phyloP scores from a whole-genome alignment of 75 land plant species.

The Larix kaempferi region DNA sequence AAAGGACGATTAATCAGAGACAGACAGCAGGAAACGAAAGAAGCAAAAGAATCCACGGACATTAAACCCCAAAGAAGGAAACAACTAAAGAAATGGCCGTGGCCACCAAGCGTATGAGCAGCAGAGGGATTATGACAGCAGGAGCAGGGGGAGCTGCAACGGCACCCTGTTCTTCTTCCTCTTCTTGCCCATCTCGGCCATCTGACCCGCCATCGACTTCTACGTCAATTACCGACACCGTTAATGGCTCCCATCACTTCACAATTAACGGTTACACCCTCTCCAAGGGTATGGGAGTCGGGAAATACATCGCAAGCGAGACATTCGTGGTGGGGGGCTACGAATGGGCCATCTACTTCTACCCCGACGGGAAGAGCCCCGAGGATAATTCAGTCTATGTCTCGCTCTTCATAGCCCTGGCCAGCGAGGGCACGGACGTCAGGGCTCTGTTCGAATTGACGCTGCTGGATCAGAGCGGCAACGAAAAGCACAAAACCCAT shows the following conservation, averaged over 20 bases:
- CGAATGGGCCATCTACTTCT: slow-evolving; percentile 64
- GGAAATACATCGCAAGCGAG: slow-evolving; percentile 82
- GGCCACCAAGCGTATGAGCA: too few relatives aligned
- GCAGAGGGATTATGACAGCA: too few relatives aligned
- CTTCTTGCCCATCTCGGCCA: too few relatives aligned
- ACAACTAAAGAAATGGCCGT: too few relatives aligned
- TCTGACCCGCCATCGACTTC: slow-evolving; percentile 19
- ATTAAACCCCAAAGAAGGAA: too few relatives aligned
- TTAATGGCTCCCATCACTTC: slow-evolving; percentile 85
- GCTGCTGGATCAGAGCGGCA: slow-evolving; percentile 81
- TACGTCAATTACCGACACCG: slow-evolving; percentile 60
- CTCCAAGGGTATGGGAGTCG: slow-evolving; percentile 80
- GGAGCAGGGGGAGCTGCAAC: too few relatives aligned
- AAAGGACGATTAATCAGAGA: too few relatives aligned
- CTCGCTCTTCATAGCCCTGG: slow-evolving; percentile 55
- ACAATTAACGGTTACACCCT: slow-evolving; percentile 74
- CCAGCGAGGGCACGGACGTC: slow-evolving; percentile 75
- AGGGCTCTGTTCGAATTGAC: slow-evolving; percentile 80
- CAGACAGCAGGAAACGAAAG: too few relatives aligned
- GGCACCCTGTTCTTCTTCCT: too few relatives aligned
- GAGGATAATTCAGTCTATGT: slow-evolving; percentile 60
- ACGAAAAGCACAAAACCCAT: slow-evolving; percentile 59
- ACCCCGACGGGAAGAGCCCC: slow-evolving; percentile 58
- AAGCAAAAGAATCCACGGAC: too few relatives aligned
- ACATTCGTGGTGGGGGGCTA: slow-evolving; percentile 60